Evolutionary conservation across 1,139 yeast genomes (phyloP).

Genomic region (Petasospora rhodanensis): DNA sequence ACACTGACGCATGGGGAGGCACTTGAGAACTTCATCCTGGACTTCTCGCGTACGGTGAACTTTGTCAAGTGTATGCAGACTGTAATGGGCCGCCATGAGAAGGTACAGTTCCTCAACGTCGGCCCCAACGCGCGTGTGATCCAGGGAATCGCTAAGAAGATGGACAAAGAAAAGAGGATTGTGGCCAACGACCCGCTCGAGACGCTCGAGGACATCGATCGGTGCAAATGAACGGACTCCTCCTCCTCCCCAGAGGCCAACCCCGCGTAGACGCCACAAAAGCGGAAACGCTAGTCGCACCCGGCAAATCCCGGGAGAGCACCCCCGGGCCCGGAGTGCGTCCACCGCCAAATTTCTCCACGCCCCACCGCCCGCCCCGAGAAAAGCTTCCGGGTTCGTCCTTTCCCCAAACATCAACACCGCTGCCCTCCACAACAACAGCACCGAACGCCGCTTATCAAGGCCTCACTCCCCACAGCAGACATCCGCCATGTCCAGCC

Average conservation of each 20-base stretch:
- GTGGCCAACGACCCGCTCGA: constrained; percentile 5
- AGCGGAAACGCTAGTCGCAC: too few species aligned
- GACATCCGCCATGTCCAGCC: too few species aligned
- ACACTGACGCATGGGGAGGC: constrained; percentile 24
- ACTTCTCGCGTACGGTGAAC: constrained; percentile 41
- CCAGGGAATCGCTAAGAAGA: constrained; percentile 16
- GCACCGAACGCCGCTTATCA: neutral
- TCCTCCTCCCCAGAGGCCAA: too few species aligned
- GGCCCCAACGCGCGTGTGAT: constrained; percentile 24
- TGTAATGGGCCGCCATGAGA: constrained; percentile 3
- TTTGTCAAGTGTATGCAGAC: constrained; percentile 36
- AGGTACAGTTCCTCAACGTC: constrained; percentile 15
- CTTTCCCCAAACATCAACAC: neutral
- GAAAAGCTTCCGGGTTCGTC: constrained; percentile 1
- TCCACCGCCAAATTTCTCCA: too few species aligned
- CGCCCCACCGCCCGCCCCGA: too few species aligned
- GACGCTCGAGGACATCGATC: constrained; percentile 7
- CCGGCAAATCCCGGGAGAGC: too few species aligned
- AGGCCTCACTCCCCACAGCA: too few species aligned
- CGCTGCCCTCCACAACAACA: neutral
- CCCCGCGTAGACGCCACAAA: too few species aligned
- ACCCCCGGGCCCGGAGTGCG: too few species aligned
- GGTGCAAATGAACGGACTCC: too few species aligned
- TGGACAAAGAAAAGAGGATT: constrained; percentile 5
- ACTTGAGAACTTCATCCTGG: constrained; percentile 30